Evolutionary conservation across 2,329 filamentous ascomycete genomes (phyloP), one percentile per base, ranked within the genome.

Genomic region (Falciphora oryzae): DNA sequence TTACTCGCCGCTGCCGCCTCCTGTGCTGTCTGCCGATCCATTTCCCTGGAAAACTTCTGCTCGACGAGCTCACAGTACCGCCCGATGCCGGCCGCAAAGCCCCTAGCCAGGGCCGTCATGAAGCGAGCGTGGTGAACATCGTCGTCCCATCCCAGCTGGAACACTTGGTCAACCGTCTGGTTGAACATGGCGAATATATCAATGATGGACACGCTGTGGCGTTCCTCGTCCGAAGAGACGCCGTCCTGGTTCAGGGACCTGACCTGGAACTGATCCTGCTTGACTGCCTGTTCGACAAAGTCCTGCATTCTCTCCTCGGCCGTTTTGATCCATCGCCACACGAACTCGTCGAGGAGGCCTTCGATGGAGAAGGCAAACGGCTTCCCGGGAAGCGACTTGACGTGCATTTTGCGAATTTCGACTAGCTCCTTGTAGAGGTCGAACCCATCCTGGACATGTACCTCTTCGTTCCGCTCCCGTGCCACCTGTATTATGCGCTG

Each of bases 101-200:
- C 89, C 71, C 93, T 96, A 18, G 93, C 89, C 22, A 97, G 80
- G 2, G 92, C 87, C 22, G 95, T 99, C 93, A 98, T 98, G 77
- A 99, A 99, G 67, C 93, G 92, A 56, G 95, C 94, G 73, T 97
- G 91, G 69, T 97, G 93, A 53, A 96, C 82, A 71, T 97, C 92
- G 73, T 98, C 92, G 68, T 93, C 90, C 95, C 95, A 99, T 66
- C 93, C 87, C 14, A 99, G 83, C 69, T 92, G 83, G 64, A 91
- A 88, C 64, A 99, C 87, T 71, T 96, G 92, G 68, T 97, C 90
- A 50, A 96, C 87, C 25, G 90, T 91, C 77, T 97, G 91, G 71
- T 93, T 96, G 81, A 98, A 97, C 1, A 96, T 89, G 70, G 91
- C 89, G 79, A 97, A 98, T 58, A 97, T 88, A 75, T 99, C 95